These are phyloP conservation scores for Podospora conica DNA, from an alignment of 495 filamentous ascomycete genomes.

Conservation along the genomic window DNA sequence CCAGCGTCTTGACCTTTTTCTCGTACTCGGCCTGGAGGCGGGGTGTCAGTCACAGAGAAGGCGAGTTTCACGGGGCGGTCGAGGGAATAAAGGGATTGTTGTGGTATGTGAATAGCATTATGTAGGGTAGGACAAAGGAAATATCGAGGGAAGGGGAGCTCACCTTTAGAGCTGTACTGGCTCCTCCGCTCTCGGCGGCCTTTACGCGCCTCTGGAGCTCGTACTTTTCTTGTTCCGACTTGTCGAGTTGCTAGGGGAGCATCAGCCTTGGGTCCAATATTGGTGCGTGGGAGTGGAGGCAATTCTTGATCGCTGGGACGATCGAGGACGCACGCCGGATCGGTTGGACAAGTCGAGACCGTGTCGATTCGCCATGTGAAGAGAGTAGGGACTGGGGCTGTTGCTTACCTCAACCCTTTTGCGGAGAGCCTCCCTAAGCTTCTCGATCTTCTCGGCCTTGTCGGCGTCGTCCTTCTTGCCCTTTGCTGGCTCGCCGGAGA, in stretches of 20 bases:
- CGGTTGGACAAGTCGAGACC: neutral
- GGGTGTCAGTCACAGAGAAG: neutral
- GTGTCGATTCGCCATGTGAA: conserved; percentile 2
- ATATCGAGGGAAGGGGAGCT: conserved; percentile 15
- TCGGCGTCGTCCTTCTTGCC: conserved; percentile 43
- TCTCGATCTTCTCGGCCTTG: conserved; percentile 46
- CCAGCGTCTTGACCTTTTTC: conserved; percentile 59
- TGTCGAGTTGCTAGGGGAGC: conserved; percentile 41
- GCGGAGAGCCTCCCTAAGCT: conserved; percentile 41
- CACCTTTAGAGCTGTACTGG: conserved; percentile 45
- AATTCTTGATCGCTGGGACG: no score
- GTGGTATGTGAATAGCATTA: neutral
- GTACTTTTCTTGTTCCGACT: conserved; percentile 43
- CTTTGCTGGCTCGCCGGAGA: conserved; percentile 21
- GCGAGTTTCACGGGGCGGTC: neutral
- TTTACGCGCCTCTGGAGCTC: conserved; percentile 44
- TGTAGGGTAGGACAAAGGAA: neutral
- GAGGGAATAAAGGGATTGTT: neutral
- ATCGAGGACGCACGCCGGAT: neutral
- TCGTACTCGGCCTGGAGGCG: conserved; percentile 48
- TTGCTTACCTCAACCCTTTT: conserved; percentile 43
- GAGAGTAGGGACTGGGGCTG: conserved; percentile 9
- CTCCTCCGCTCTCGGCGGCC: conserved; percentile 36
- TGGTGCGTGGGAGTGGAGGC: neutral
- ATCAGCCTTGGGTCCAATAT: neutral